These are phyloP conservation scores for Teratosphaeria pseudoeucalypti DNA, from an alignment of 2,329 filamentous ascomycete species.

Conservation along the genomic window DNA sequence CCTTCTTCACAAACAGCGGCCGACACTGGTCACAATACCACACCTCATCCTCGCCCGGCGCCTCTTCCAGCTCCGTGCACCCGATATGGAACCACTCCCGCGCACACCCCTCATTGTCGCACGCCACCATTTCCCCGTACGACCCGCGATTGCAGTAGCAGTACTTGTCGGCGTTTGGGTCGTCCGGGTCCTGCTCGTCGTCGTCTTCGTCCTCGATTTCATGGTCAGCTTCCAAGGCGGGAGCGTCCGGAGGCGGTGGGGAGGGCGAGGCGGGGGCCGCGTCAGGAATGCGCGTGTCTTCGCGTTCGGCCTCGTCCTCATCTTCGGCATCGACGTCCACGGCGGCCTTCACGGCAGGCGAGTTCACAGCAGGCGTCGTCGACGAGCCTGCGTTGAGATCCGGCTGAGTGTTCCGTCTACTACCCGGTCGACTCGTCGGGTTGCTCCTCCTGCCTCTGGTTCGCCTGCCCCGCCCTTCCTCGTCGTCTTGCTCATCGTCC, in stretches of 20 bases:
- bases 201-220: conserved; percentile 17
- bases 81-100: conserved; percentile 60
- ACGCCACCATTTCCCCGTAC: conserved; percentile 59
- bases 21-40: conserved; percentile 47
- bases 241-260: neutral
- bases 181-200: conserved; percentile 31
- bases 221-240: conserved; percentile 7
- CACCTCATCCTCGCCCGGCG: conserved; percentile 43
- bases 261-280: conserved; percentile 1
- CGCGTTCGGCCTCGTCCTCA: neutral
- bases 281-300: neutral
- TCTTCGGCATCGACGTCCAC: conserved; percentile 1
- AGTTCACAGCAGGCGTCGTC: neutral
- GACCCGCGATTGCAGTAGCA: conserved; percentile 56
- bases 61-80: conserved; percentile 51
- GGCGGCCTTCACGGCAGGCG: neutral
- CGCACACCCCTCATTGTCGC: conserved; percentile 54
- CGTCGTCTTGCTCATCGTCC: conserved; percentile 1
- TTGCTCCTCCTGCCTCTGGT: conserved; percentile 3
- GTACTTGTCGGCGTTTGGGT: conserved; percentile 50
- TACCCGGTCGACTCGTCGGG: conserved; percentile 1
- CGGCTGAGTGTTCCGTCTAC: conserved; percentile 2
- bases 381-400: neutral
- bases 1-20: conserved; percentile 9
- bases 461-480: conserved; percentile 2